Evolutionary conservation across 345 rosid genomes (phyloP).

Genomic region (Heritiera littoralis): DNA sequence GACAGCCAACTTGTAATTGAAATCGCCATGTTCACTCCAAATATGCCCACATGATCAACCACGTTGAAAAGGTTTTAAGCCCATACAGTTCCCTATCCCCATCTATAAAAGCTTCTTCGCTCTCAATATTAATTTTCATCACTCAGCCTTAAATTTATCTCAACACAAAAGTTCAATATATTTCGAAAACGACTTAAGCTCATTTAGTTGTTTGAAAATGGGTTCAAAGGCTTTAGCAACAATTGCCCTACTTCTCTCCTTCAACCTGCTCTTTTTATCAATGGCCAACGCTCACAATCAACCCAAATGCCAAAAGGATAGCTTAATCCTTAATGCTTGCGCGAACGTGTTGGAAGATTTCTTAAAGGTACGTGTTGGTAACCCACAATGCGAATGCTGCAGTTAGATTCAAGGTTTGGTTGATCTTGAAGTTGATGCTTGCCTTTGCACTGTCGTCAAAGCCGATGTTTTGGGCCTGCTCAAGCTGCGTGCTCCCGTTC

Average conservation of each 20-base stretch:
- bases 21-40: no score
- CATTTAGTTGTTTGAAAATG: conserved; percentile 22
- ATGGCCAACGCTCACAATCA: conserved; percentile 45
- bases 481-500: conserved; percentile 36
- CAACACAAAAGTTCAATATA: neutral
- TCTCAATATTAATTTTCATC: neutral
- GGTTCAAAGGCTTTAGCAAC: conserved; percentile 46
- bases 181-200: no score
- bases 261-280: conserved; percentile 62
- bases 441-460: conserved; percentile 77
- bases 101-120: neutral
- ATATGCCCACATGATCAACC: neutral
- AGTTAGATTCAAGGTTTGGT: conserved; percentile 43
- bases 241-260: conserved; percentile 46
- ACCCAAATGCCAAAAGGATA: conserved; percentile 25
- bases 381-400: conserved; percentile 60
- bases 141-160: neutral
- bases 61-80: neutral
- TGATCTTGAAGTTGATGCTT: conserved; percentile 67
- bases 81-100: neutral
- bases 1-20: no score
- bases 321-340: conserved; percentile 64
- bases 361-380: conserved; percentile 46
- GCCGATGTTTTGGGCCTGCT: conserved; percentile 36
- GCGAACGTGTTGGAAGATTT: conserved; percentile 48